phyloP scores from a whole-genome alignment of 23 red algal species.

The Gracilaria domingensis region DNA sequence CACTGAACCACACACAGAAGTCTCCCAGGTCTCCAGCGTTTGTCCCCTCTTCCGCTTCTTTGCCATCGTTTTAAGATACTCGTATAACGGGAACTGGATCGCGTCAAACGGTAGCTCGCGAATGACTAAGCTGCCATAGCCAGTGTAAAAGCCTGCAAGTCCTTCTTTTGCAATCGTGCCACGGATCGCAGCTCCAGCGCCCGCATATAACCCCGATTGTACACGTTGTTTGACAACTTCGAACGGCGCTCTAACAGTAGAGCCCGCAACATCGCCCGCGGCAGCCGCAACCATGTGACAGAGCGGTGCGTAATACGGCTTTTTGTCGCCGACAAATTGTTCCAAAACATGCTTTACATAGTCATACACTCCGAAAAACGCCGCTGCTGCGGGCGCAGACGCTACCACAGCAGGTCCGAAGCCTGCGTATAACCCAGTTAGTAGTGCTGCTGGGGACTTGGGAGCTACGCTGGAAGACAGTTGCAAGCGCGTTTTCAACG shows the following conservation, averaged over 20 bases:
- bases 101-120: slow-evolving; percentile 98
- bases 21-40: slow-evolving; percentile 80
- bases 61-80: slow-evolving; percentile 84
- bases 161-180: slow-evolving; percentile 74
- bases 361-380: slow-evolving; percentile 97
- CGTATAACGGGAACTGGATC: slow-evolving; percentile 97
- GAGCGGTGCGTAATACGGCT: slow-evolving; percentile 48
- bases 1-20: slow-evolving; percentile 76
- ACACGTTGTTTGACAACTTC: slow-evolving; percentile 97
- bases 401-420: slow-evolving; percentile 88
- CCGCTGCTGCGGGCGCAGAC: slow-evolving; percentile 94
- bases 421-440: slow-evolving; percentile 89
- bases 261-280: slow-evolving; percentile 84
- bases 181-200: slow-evolving; percentile 68
- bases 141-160: slow-evolving; percentile 83
- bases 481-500: slow-evolving; percentile 96
- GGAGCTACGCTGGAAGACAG: slow-evolving; percentile 21
- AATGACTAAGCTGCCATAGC: slow-evolving; percentile 84
- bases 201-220: slow-evolving; percentile 86
- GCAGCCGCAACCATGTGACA: slow-evolving; percentile 80
- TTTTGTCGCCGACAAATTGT: slow-evolving; percentile 20
- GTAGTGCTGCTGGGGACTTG: slow-evolving; percentile 35
- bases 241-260: slow-evolving; percentile 90
- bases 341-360: slow-evolving; percentile 76
- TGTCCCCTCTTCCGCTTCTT: neutral